Evolutionary conservation across 129 eudicot genomes (phyloP), one percentile per base, ranked within the genome.

Genomic region (Pulicaria dysenterica): DNA sequence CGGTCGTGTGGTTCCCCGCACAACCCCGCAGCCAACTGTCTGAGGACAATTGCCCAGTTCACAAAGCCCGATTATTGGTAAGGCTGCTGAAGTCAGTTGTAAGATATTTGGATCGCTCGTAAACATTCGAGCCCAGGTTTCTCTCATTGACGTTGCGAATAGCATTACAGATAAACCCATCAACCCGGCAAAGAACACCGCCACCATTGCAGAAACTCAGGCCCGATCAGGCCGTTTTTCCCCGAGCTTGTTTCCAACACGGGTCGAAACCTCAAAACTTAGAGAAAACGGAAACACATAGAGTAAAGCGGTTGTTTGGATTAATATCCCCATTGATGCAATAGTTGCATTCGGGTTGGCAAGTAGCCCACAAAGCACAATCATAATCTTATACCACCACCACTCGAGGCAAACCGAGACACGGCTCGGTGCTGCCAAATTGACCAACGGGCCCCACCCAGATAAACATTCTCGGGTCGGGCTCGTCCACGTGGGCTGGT

Each of bases 351-450:
- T 84, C 15, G 96, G 92, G 82, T 80, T 80, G 41, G 54, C 81
- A 3, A 89, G 58, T 0, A 89, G 76, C 57, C 96, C 96, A 36
- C 96, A 89, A 3, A 89, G 50, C 13, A 89, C 88, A 24, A 85
- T 89, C 87, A 89, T 86, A 67, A 89, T 85, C 79, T 89, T 91
- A 34, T 89, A 89, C 96, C 96, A 89, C 96, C 96, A 89, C 96
- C 96, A 89, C 64, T 89, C 96, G 2, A 89, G 85, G 24, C 96
- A 89, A 3, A 89, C 96, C 5, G 92, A 89, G 10, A 89, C 90
- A 71, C 96, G 86, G 42, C 92, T 89, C 40, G 96, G 96, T 38
- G 80, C 83, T 1, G 96, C 92, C 14, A 89, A 75, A 36, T 60
- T 46, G 5, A 86, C 60, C 12, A 89, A 70, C 43, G 90, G 88